Evolutionary conservation across 345 rosid genomes (phyloP).

Genomic region (Bretschneidera sinensis): DNA sequence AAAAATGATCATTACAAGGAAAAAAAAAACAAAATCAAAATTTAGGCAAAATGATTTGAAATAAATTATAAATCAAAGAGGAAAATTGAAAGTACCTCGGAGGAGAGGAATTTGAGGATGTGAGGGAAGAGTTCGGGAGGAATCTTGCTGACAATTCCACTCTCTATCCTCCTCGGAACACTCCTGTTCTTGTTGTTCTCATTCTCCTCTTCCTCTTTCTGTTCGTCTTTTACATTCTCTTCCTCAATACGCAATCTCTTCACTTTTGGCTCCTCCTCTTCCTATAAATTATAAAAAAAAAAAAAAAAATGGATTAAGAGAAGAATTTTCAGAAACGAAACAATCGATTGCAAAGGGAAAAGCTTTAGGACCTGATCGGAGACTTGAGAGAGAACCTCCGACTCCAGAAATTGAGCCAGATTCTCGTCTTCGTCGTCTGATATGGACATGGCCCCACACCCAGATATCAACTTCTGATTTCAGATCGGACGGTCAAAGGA

Average conservation of each 20-base stretch:
- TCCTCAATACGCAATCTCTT: slow-evolving; percentile 42
- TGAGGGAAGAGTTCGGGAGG: slow-evolving; percentile 79
- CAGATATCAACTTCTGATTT: neutral
- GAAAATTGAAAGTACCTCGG: slow-evolving; percentile 48
- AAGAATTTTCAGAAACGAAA: neutral
- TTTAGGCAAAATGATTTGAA: too few species aligned
- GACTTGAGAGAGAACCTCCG: slow-evolving; percentile 57
- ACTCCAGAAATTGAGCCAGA: slow-evolving; percentile 70
- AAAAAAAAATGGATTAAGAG: too few species aligned
- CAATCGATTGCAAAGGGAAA: neutral
- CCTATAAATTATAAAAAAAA: slow-evolving; percentile 2
- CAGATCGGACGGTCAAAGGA: slow-evolving; percentile 3
- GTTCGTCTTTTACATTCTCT: slow-evolving; percentile 15
- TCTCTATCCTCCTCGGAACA: slow-evolving; percentile 43
- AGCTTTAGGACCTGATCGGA: slow-evolving; percentile 36
- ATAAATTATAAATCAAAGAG: too few species aligned
- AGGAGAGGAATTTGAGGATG: slow-evolving; percentile 86
- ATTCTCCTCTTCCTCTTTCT: slow-evolving; percentile 15
- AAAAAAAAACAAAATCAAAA: neutral
- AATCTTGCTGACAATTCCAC: slow-evolving; percentile 65
- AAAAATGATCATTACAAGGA: neutral
- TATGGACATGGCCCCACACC: slow-evolving; percentile 29
- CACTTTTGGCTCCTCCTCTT: slow-evolving; percentile 35
- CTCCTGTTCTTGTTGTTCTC: slow-evolving; percentile 15
- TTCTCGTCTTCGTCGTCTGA: slow-evolving; percentile 69